These are phyloP conservation scores for Graphilbum fragrans DNA, from an alignment of 2,329 filamentous ascomycete genomes.

Conservation along the genomic window DNA sequence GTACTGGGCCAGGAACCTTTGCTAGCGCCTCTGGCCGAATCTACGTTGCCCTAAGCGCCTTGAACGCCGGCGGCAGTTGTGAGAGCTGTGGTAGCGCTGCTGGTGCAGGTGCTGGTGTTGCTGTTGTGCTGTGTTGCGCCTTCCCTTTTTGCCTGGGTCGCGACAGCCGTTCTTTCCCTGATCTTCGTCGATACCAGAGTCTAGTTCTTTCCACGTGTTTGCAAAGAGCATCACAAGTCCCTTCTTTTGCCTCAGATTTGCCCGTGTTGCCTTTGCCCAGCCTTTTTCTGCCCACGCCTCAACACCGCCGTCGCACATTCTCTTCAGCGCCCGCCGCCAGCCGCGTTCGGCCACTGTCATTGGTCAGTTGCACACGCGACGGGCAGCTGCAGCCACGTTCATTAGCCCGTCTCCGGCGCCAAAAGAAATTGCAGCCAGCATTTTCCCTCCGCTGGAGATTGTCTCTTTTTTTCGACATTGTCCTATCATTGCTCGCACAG, in stretches of 20 bases:
- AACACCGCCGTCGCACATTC: not conserved
- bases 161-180: constrained; percentile 2
- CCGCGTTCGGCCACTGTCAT: constrained; percentile 2
- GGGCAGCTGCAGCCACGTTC: constrained; percentile 1
- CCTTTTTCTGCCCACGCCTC: not conserved
- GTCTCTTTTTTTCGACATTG: not conserved
- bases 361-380: constrained; percentile 5
- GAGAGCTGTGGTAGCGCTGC: not conserved
- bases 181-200: not conserved
- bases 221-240: not conserved
- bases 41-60: not conserved
- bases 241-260: not conserved
- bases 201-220: not conserved
- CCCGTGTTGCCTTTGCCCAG: not conserved
- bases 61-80: not conserved
- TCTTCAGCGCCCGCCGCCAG: not conserved
- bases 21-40: not conserved
- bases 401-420: constrained; percentile 5
- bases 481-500: not conserved
- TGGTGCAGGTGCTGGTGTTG: not conserved
- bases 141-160: constrained; percentile 1
- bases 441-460: not conserved
- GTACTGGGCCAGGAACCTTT: constrained; percentile 4
- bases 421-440: constrained; percentile 6
- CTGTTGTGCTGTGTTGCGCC: not conserved